Conservation (phyloP, 192 early-diverging fungal species). For the Irineochytrium annulatum region DNA sequence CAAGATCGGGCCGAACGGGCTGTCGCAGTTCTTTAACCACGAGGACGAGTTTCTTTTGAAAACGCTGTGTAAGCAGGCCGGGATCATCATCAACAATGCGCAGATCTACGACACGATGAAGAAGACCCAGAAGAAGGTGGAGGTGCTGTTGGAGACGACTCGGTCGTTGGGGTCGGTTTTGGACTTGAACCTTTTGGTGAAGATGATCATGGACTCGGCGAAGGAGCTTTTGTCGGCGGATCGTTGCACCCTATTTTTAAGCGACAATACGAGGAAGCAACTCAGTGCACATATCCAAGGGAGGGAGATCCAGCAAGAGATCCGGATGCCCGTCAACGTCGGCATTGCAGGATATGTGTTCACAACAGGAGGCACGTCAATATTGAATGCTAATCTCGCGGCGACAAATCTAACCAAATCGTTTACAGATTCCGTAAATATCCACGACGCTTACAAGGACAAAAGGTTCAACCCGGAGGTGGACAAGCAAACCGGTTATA, state of each 20-base stretch:
- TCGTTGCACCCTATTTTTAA: constrained; percentile 43
- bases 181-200: constrained; percentile 38
- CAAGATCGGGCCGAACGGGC: constrained; percentile 30
- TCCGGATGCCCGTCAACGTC: constrained; percentile 29
- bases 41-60: constrained; percentile 43
- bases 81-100: constrained; percentile 35
- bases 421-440: constrained; percentile 39
- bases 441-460: constrained; percentile 46
- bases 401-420: not conserved
- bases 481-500: constrained; percentile 44
- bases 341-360: constrained; percentile 46
- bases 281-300: constrained; percentile 40
- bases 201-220: constrained; percentile 47
- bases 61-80: constrained; percentile 21
- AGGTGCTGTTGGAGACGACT: constrained; percentile 49
- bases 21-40: constrained; percentile 25
- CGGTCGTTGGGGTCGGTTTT: constrained; percentile 37
- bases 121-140: constrained; percentile 47
- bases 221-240: constrained; percentile 45
- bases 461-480: constrained; percentile 48
- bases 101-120: constrained; percentile 43
- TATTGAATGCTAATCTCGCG: constrained; percentile 2
- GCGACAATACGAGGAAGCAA: constrained; percentile 35
- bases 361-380: constrained; percentile 31
- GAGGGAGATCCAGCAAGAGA: constrained; percentile 36